Base-by-base conservation (phyloP, 495 filamentous ascomycete genomes). In the Corynascus novoguineensis region DNA sequence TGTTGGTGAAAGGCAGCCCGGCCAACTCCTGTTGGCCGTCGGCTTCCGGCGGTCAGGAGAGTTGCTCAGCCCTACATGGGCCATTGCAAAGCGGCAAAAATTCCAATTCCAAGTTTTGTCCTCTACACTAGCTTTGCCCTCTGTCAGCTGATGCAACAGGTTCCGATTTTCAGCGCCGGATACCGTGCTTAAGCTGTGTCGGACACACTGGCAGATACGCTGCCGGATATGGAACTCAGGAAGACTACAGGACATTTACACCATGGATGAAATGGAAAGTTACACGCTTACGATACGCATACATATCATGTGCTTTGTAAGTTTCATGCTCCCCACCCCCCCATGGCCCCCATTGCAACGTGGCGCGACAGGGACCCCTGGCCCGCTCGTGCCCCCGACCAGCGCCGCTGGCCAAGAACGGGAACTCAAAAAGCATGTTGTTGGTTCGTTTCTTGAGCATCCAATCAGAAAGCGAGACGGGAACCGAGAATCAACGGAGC, bases 221-320 rank as follows among this genome's bases (percentile, higher is more conserved):
- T n/a, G n/a, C n/a, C n/a, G n/a, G n/a, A 6, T 15, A 10, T 3
- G 31, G n/a, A 34, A 54, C 50, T 11, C 58, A 59, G 50, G 57
- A 42, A 35, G 40, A 60, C 63, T 60, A 65, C 63, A 53, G 63
- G 48, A 60, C 63, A 60, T 60, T 38, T 51, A 50, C 46, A 55
- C 61, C 61, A 60, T 58, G 53, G 24, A 60, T 57, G 63, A 60
- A 59, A 61, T 61, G 64, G 64, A 59, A 64, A 61, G 64, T 50
- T 61, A n/a, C n/a, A n/a, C n/a, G n/a, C n/a, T n/a, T n/a, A 60
- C 55, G 28, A 24, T 32, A 50, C 10, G 6, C n/a, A 34, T n/a
- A n/a, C n/a, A 17, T 19, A 28, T 8, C 6, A 17, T 12, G 45
- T 27, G 14, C 32, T 24, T 29, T 17, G 15, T 47, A 38, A 38